Percentiles rank a stretch among this genome's conserved stretches.
Conservation (phyloP, 495 filamentous ascomycete species). For the Talaromyces ruber region DNA sequence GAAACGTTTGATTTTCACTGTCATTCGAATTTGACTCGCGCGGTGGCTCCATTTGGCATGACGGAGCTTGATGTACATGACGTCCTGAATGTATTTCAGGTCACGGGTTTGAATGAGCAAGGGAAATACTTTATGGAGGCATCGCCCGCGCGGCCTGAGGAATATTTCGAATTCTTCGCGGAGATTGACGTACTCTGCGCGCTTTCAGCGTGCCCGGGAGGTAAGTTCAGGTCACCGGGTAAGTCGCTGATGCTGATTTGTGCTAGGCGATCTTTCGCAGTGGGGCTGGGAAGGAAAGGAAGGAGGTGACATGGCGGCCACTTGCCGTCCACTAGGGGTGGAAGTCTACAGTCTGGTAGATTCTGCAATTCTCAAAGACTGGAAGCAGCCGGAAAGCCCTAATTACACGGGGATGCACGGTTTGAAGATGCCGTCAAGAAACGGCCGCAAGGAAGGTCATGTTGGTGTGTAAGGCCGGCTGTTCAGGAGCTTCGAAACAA, state of each 20-base stretch:
- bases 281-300: slow-evolving; percentile 68
- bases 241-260: not conserved
- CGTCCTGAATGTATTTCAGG: slow-evolving; percentile 76
- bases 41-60: slow-evolving; percentile 57
- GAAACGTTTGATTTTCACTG: slow-evolving; percentile 70
- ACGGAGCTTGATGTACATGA: slow-evolving; percentile 70
- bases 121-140: slow-evolving; percentile 74
- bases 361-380: slow-evolving; percentile 40
- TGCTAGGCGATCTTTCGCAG: slow-evolving; percentile 54
- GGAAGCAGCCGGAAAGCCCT: slow-evolving; percentile 49
- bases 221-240: slow-evolving; percentile 16
- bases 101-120: slow-evolving; percentile 61
- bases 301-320: slow-evolving; percentile 57
- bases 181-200: slow-evolving; percentile 70
- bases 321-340: slow-evolving; percentile 63
- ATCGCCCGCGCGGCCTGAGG: slow-evolving; percentile 55
- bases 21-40: slow-evolving; percentile 70
- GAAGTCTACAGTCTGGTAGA: slow-evolving; percentile 58
- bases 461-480: slow-evolving; percentile 17
- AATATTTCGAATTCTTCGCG: slow-evolving; percentile 70
- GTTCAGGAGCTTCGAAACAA: too few relatives aligned
- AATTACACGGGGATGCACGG: slow-evolving; percentile 62
- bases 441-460: slow-evolving; percentile 19
- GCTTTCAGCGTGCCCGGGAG: slow-evolving; percentile 52
- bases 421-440: slow-evolving; percentile 37